Evolutionary conservation across 23 red algal species (phyloP).

Genomic region (Pyropia haitanensis): DNA sequence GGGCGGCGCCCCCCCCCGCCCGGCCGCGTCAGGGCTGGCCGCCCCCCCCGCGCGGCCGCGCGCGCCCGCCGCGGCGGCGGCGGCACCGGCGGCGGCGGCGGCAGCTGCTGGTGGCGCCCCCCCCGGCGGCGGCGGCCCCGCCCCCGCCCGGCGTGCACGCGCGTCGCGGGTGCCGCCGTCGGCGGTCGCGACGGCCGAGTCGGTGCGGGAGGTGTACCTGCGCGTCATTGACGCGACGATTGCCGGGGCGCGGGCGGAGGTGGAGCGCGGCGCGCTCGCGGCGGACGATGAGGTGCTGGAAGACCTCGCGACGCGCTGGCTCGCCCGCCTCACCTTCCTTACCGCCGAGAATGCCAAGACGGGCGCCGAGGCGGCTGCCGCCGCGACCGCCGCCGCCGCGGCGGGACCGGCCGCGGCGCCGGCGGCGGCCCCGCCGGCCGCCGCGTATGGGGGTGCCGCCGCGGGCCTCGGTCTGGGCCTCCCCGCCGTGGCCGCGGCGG

Average conservation of each 20-base stretch:
- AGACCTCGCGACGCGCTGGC: slow-evolving; percentile 30
- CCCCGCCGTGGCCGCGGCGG: slow-evolving; percentile 8
- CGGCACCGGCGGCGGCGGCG: too few relatives aligned
- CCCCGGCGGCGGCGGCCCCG: too few relatives aligned
- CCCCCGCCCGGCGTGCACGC: too few relatives aligned
- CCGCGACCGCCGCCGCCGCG: not conserved
- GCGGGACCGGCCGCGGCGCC: not conserved
- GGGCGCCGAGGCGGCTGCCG: not conserved
- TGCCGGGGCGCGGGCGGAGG: slow-evolving; percentile 45
- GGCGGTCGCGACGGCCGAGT: too few relatives aligned
- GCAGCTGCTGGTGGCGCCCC: too few relatives aligned
- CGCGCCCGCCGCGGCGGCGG: too few relatives aligned
- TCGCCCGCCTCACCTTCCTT: slow-evolving; percentile 17
- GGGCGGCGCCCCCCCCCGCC: too few relatives aligned
- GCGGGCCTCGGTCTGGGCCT: not conserved
- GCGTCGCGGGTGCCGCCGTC: too few relatives aligned
- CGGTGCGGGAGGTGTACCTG: slow-evolving; percentile 36
- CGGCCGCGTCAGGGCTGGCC: too few relatives aligned
- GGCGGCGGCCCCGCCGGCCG: not conserved
- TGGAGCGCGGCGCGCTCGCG: slow-evolving; percentile 34
- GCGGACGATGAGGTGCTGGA: slow-evolving; percentile 24
- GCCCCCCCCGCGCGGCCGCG: too few relatives aligned
- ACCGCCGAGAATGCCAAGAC: slow-evolving; percentile 16
- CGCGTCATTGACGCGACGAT: slow-evolving; percentile 58
- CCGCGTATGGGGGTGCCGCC: not conserved